A percentile compares a stretch with the other conserved stretches of the same genome.
phyloP scores from a whole-genome alignment of 2,329 filamentous ascomycete species.

The Laburnicola sp. region DNA sequence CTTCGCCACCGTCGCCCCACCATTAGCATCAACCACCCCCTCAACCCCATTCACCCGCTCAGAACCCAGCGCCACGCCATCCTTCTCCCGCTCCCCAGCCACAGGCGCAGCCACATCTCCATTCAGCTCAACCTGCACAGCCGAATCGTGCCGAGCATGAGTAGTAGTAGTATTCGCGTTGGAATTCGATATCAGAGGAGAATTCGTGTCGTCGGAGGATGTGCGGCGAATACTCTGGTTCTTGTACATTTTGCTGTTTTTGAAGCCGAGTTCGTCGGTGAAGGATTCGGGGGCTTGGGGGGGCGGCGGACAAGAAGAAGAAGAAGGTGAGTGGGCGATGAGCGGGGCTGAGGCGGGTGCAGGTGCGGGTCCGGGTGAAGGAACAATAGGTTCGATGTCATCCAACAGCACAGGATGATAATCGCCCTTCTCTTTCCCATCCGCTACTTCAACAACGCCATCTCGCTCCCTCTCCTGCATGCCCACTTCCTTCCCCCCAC shows the following conservation, averaged over 20 bases:
- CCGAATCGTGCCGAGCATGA: conserved; percentile 18
- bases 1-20: not conserved
- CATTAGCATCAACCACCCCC: too few species aligned
- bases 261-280: conserved; percentile 14
- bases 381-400: conserved; percentile 9
- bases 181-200: not conserved
- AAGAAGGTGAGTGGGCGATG: too few species aligned
- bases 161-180: not conserved
- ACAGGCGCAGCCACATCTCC: not conserved
- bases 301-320: not conserved
- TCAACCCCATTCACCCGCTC: not conserved
- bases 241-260: conserved; percentile 13
- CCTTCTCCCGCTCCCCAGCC: not conserved
- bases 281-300: conserved; percentile 7
- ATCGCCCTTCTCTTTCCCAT: not conserved
- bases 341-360: not conserved
- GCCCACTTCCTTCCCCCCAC: not conserved
- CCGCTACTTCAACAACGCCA: not conserved
- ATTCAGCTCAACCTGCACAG: conserved; percentile 18
- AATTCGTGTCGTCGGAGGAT: not conserved
- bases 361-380: not conserved
- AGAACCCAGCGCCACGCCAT: not conserved
- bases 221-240: not conserved
- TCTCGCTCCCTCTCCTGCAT: not conserved
- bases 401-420: conserved; percentile 1